Evolutionary conservation across 1,284 basidiomycete genomes (phyloP), one percentile per base, ranked within the genome.

Genomic region (Xerocomus cyaneibrunnescens): DNA sequence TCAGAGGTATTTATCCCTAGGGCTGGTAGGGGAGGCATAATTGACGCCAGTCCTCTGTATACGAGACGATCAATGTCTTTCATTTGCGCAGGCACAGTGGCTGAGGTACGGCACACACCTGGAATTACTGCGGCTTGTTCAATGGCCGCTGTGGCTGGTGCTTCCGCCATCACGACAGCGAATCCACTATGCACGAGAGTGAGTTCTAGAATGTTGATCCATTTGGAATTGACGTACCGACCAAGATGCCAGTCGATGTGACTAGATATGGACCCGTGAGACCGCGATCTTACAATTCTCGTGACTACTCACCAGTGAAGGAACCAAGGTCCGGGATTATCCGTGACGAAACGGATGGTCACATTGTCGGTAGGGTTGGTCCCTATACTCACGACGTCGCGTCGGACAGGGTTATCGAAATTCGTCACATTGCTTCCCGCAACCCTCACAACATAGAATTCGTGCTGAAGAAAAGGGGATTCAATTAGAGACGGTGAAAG

Each of bases 291-390:
- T 12, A 5, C 19, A 34, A 9, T 17, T 21, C 4, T 30, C 38
- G 22, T 4, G 9, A 43, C 7, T 17, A 37, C 68, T 55, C 49
- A 76, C 69, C 76, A 78, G 50, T 76, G 76, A 39, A 77, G 55
- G 64, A 76, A 71, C 76, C 78, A 77, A 9, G 77, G 76, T 7
- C 77, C 78, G 5, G 74, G 57, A 44, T 79, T 79, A 49, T 78
- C 66, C 3, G 77, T 76, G 22, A 47, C 48, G 55, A 78, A 79
- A 35, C 77, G 74, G 42, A 79, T 72, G 5, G 74, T 76, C 14
- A 74, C 73, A 23, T 73, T 72, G 51, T 72, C 67, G 1, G 58
- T 66, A 1, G 55, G 0, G 0, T 1, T 10, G 3, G 0, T 13
- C 3, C 66, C 67, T 0, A 60, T 48, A 13, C 57, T 62, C 2